Base-by-base conservation (phyloP, 164 flowering plant species). In the Nymphaea colorata region DNA sequence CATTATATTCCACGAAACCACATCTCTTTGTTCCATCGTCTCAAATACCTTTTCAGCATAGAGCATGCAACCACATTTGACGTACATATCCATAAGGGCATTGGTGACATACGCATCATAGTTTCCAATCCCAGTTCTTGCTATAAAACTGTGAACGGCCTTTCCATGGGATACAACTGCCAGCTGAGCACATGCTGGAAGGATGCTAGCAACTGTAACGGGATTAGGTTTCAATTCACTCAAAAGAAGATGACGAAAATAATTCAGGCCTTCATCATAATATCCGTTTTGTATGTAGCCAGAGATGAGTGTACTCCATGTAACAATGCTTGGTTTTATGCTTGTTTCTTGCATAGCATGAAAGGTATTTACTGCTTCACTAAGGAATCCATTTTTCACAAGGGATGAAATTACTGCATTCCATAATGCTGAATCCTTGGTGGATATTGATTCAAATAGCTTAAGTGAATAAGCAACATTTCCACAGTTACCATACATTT, bases 221-320 rank as follows among this genome's bases (percentile, higher is more conserved):
- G 77, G 71, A 67, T 77, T 77, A 43, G 80, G 80, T 64, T 41
- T 71, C 25, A 74, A 64, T 57, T 73, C 80, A 61, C 67, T 65
- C 25, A 47, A 7, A 64, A 68, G 80, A 69, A 77, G 75, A 25
- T 67, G 67, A 5, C 77, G 73, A 41, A 77, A 74, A 67, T 59
- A 65, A 41, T 64, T 77, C 16, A 77, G 67, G 65, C 77, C 64
- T 69, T 77, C 75, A 64, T 74, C 66, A 16, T 67, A 59, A 61
- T 66, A 66, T 53, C 79, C 80, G 44, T 77, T 67, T 25, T 64
- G 77, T 64, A 69, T 71, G 67, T 69, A 74, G 11, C 73, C 77
- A 43, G 73, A 72, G n/a, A 77, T 65, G 68, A 74, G 66, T 51
- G 80, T 57, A 69, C 77, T 77, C 77, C 80, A 77, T 43, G 80